Evolutionary conservation across 768 basidiomycete genomes (phyloP), one percentile per base, ranked within the genome.

Genomic region (Tricholoma hemisulphureum): DNA sequence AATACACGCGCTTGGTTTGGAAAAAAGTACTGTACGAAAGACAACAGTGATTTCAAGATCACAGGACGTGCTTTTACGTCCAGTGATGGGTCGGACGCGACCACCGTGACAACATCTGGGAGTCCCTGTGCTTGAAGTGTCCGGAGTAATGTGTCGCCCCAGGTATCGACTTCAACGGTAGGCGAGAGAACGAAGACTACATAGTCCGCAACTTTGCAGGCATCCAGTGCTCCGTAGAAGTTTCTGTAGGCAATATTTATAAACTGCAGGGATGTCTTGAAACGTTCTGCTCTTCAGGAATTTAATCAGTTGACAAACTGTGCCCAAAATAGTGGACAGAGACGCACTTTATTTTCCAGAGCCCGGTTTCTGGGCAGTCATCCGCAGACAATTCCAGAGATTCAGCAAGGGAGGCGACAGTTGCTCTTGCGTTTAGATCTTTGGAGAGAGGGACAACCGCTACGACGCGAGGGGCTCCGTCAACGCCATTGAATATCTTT

Each of bases 21-120:
- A 58, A 92, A 91, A 71, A 98, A 99, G 74, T 98, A 98, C 61
- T 88, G 88, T 57, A 95, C 86, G 77, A 98, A 99, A 9, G 95
- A 97, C 8, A 96, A 81, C 4, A 98, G 79, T 1, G 94, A 97
- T 74, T 93, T 95, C 55, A 93, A 74, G 48, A 94, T 81, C 16
- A 83, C 83, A 1, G 83, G 65, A 28, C 84, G 84, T 29, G 83
- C 74, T 73, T 93, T 93, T 5, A 74, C 63, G 56, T 88, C 88
- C 39, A 84, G 70, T 3, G 75, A 65, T 11, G 74, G 59, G 55
- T 82, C 76, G 6, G 87, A 80, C 16, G 87, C 78, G 43, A 93
- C 81, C 21, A 89, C 85, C 23, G 93, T 83, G 50, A 94, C 80
- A 39, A 91, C 86, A 24, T 91, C 87, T 0, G 93, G 91, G 29